Evolutionary conservation across 2,329 filamentous ascomycete genomes (phyloP), one percentile per base, ranked within the genome.

Genomic region (Phyllosticta citrichinensis): DNA sequence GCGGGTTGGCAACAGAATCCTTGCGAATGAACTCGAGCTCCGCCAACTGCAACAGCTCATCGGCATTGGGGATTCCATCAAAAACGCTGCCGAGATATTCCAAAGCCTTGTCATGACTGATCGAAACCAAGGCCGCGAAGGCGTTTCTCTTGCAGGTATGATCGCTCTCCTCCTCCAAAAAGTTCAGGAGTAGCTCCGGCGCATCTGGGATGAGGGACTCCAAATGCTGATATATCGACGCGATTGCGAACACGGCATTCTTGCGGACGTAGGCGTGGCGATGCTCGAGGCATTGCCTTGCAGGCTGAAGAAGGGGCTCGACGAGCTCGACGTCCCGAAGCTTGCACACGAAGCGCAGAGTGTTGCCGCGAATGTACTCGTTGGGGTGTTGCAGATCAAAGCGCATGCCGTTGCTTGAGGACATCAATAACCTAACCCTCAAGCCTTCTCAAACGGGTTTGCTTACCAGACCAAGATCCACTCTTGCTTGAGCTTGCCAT

Each of bases 1-100:
- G 88, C 2, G 90, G 81, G 74, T 97, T 97, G 68, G 93, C 87
- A 53, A 96, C 81, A n/a, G 94, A 92, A 80, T 99, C 94, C 74
- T 96, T 97, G 69, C 94, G 86, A 69, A 99, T 97, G 73, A 99
- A 99, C 74, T 97, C 94, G 20, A 99, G 82, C 75, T 97, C 91
- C 5, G 92, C 91, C 65, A 99, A 81, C 72, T 97, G 92, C 63
- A 97, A 79, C 63, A 99, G 81, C 74, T 97, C 94, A 73, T 97
- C 93, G 62, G 93, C 89, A 70, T 96, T 97, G 40, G 91, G 88
- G 57, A 99, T 91, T 12, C 91, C 88, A 68, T 97, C 94, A 66
- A 99, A 96, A 2, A 95, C 89, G 33, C 85, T 84, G 75, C 88
- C 92, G 53, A 99, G 79, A 72, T 96, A 97, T 67, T 89, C 83